Percentiles rank a stretch among this genome's conserved stretches.
Evolutionary conservation across 2,329 filamentous ascomycete species (phyloP).

Genomic region (Cytospora paraplurivora): DNA sequence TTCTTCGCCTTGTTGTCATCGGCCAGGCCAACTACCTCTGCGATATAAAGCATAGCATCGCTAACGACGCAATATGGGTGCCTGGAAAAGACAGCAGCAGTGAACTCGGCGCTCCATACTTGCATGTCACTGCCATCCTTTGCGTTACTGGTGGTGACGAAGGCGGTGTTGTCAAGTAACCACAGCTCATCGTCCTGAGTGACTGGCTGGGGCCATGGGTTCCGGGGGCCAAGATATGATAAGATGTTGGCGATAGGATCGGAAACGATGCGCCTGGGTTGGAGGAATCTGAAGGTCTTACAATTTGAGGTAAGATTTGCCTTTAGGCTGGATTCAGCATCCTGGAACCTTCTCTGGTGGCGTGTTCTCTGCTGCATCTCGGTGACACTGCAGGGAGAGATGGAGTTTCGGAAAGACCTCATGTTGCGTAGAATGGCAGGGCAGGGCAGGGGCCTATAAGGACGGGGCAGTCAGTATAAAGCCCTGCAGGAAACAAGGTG

Average conservation of each 20-base stretch:
- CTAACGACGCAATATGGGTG: conserved; percentile 68
- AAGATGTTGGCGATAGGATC: conserved; percentile 43
- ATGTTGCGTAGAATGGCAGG: neutral
- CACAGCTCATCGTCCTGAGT: conserved; percentile 74
- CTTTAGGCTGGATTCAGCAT: conserved; percentile 17
- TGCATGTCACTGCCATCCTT: conserved; percentile 37
- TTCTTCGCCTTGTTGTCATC: conserved; percentile 59
- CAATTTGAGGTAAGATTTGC: conserved; percentile 5
- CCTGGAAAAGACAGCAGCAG: conserved; percentile 78
- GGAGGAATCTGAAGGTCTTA: neutral
- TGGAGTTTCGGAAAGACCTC: conserved; percentile 3
- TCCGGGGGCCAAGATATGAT: conserved; percentile 53
- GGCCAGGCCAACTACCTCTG: conserved; percentile 67
- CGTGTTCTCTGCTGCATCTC: conserved; percentile 20
- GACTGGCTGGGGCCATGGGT: conserved; percentile 62
- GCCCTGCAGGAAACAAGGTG: neutral
- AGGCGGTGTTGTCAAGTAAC: conserved; percentile 89
- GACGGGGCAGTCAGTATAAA: conserved; percentile 7
- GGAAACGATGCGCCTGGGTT: conserved; percentile 13
- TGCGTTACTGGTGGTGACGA: conserved; percentile 48
- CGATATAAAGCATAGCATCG: conserved; percentile 69
- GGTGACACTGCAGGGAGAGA: conserved; percentile 6
- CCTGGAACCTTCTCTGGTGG: conserved; percentile 15
- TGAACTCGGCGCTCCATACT: conserved; percentile 78
- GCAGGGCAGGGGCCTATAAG: neutral